phyloP scores from a whole-genome alignment of 306 rosid genomes.

The Cucurbita maxima region DNA sequence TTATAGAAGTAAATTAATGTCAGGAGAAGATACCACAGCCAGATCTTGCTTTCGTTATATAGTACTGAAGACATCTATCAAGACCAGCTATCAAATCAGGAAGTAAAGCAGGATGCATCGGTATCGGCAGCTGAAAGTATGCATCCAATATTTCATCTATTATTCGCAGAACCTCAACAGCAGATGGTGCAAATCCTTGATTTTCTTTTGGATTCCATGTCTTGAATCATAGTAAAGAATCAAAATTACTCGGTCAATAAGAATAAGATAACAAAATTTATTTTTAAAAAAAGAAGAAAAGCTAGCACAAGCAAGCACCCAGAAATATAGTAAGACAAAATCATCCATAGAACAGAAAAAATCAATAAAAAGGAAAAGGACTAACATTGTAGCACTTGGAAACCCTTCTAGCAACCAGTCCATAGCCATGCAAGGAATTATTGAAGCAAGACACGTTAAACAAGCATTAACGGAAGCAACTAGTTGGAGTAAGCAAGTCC shows the following conservation, averaged over 20 bases:
- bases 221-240: slow-evolving; percentile 27
- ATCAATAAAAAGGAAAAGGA: neutral
- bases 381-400: neutral
- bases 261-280: neutral
- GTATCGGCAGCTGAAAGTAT: slow-evolving; percentile 87
- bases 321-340: neutral
- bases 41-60: slow-evolving; percentile 60
- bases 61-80: slow-evolving; percentile 84
- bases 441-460: neutral
- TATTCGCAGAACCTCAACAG: slow-evolving; percentile 74
- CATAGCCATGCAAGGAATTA: neutral
- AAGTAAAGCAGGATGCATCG: slow-evolving; percentile 90
- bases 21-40: slow-evolving; percentile 63
- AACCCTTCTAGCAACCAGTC: neutral
- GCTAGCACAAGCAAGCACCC: neutral
- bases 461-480: neutral
- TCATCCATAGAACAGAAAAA: neutral
- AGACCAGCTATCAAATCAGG: slow-evolving; percentile 87
- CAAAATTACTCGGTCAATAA: neutral
- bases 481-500: neutral
- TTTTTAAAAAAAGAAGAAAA: neutral
- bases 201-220: slow-evolving; percentile 57
- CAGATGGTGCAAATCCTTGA: slow-evolving; percentile 81
- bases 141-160: slow-evolving; percentile 87
- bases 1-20: slow-evolving; percentile 1